Percentiles rank a stretch among this genome's conserved stretches.
phyloP scores from a whole-genome alignment of 768 basidiomycete species.

The Pseudohyphozyma bogoriensis region DNA sequence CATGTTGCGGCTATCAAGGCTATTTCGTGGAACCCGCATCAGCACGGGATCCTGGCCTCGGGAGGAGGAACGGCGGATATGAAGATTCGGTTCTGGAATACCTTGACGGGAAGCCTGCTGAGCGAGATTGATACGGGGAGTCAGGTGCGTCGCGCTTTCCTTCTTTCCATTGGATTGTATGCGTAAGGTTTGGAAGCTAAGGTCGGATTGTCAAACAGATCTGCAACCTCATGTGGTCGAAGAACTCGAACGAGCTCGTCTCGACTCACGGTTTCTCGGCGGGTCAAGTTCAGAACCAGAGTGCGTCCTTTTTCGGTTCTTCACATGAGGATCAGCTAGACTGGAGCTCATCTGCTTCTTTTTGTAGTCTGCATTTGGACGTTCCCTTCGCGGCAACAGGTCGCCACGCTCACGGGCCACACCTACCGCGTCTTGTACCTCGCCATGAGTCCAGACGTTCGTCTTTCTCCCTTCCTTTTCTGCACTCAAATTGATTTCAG shows the following conservation, averaged over 20 bases:
- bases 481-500: background rate
- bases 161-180: no score
- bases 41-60: slow-evolving; percentile 77
- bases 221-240: slow-evolving; percentile 92
- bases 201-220: slow-evolving; percentile 46
- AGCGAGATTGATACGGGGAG: slow-evolving; percentile 82
- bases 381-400: slow-evolving; percentile 86
- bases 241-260: slow-evolving; percentile 78
- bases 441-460: slow-evolving; percentile 94
- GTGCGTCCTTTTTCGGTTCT: slow-evolving; percentile 49
- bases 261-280: slow-evolving; percentile 96
- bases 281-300: slow-evolving; percentile 88
- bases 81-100: slow-evolving; percentile 97
- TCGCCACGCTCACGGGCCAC: slow-evolving; percentile 87
- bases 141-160: slow-evolving; percentile 53
- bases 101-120: slow-evolving; percentile 69
- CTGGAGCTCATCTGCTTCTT: background rate
- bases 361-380: slow-evolving; percentile 47
- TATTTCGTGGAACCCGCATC: slow-evolving; percentile 95
- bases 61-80: slow-evolving; percentile 99
- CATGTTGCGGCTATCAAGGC: slow-evolving; percentile 97
- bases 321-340: background rate
- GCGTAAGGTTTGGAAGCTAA: background rate
- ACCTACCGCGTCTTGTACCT: slow-evolving; percentile 90
- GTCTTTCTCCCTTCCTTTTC: slow-evolving; percentile 1